Conservation (phyloP, 805 yeast genomes). For the Kuraishia floccosa region DNA sequence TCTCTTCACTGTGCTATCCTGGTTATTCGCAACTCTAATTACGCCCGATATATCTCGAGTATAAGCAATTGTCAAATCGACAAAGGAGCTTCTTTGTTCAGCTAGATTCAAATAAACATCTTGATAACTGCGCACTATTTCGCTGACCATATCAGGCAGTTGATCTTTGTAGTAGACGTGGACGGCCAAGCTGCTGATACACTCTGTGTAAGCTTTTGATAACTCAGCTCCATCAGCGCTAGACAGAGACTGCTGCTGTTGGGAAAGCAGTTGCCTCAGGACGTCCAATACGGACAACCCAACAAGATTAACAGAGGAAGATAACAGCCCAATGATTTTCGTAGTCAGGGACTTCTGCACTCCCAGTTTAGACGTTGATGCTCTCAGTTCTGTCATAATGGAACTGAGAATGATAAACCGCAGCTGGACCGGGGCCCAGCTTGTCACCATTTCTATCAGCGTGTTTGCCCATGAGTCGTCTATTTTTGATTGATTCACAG, state of each 20-base stretch:
- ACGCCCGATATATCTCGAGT: conserved; percentile 2
- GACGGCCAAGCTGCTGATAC: conserved; percentile 60
- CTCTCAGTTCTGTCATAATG: conserved; percentile 1
- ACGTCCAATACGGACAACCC: conserved; percentile 82
- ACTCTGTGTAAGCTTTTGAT: conserved; percentile 34
- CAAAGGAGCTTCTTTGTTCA: too few species aligned
- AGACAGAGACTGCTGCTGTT: conserved; percentile 25
- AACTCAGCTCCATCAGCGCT: conserved; percentile 16
- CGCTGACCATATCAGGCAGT: conserved; percentile 68
- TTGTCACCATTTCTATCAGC: conserved; percentile 49
- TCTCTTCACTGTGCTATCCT: conserved; percentile 21
- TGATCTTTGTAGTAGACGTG: conserved; percentile 86
- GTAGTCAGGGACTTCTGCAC: conserved; percentile 6
- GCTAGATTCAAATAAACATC: conserved; percentile 11
- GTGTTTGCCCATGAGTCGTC: conserved; percentile 33
- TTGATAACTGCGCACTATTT: conserved; percentile 37
- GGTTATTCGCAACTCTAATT: conserved; percentile 10
- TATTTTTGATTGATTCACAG: conserved; percentile 12
- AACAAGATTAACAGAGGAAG: conserved; percentile 72
- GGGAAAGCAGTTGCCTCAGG: conserved; percentile 41
- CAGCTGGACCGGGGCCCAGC: conserved; percentile 73
- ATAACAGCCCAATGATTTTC: conserved; percentile 36
- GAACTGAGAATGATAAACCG: conserved; percentile 54
- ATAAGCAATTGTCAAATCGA: too few species aligned
- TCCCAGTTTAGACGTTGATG: background rate